Base-by-base conservation (phyloP, 441 rosid species). In the Daphne laureola region DNA sequence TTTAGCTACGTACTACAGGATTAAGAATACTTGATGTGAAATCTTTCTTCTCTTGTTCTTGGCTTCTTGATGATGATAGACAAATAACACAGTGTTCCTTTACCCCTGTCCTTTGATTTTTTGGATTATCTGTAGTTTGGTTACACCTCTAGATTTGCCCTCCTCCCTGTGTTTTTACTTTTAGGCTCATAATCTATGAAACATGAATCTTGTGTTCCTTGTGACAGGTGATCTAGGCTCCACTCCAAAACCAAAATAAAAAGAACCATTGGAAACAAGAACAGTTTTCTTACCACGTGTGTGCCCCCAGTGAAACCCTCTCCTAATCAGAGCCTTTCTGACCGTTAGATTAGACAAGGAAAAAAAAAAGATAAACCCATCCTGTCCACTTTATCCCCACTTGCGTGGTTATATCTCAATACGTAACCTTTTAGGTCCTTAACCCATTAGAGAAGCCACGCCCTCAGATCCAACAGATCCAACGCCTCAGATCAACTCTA, bases 381-480 rank as follows among this genome's bases (percentile, higher is more conserved):
- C 61, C 54, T 70, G 73, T 60, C 83, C 70, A 18, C 69, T 58
- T 54, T 16, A 16, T 58, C 47, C 27, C 64, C 15, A 5, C 62
- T 45, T 16, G 40, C 55, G 60, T 17, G 14, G 46, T 31, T 53
- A 48, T 8, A n/a, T n/a, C 18, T 41, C 49, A 49, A 70, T 66
- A 75, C 81, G 72, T 66, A 62, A 36, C 44, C 62, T 21, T 21
- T 21, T 21, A 21, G 25, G 25, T 21, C 25, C 25, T 25, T 14
- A 9, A 13, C 4, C 60, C 55, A 15, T 43, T 23, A 51, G 46
- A 62, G 48, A 35, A 25, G 11, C 43, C 17, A 46, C 11, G 3
- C 31, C 35, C 18, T 46, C 18, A 21, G 46, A 71, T 69, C 69
- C 65, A 49, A 72, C 75, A 21, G 46, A 71, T 69, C 69, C 65